phyloP scores from a whole-genome alignment of 495 filamentous ascomycete species.

The Cladorrhinum samala region DNA sequence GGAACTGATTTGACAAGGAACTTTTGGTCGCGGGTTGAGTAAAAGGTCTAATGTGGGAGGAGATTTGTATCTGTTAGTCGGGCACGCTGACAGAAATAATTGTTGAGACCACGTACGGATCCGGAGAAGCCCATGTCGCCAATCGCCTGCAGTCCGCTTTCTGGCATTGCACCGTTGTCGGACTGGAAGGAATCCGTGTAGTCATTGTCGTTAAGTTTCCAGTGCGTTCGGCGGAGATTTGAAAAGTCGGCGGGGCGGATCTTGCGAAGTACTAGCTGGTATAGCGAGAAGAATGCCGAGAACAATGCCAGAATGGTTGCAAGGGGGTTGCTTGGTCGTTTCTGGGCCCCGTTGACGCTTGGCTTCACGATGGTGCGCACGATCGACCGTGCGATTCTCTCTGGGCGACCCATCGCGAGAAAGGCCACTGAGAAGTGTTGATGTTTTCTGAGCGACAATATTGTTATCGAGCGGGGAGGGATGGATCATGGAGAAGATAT shows the following conservation, averaged over 20 bases:
- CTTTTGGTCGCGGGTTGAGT: slow-evolving; percentile 52
- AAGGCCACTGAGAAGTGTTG: not conserved
- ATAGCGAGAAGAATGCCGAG: slow-evolving; percentile 32
- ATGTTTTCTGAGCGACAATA: not conserved
- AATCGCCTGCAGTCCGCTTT: slow-evolving; percentile 24
- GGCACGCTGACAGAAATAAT: not conserved
- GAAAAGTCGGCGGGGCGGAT: slow-evolving; percentile 35
- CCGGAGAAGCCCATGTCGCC: slow-evolving; percentile 34
- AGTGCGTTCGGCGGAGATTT: slow-evolving; percentile 25
- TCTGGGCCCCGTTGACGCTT: slow-evolving; percentile 13
- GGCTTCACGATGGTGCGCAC: slow-evolving; percentile 31
- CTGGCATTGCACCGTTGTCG: slow-evolving; percentile 4
- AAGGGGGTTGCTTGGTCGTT: slow-evolving; percentile 10
- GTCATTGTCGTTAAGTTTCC: slow-evolving; percentile 22
- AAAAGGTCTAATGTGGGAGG: no score
- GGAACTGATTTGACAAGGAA: slow-evolving; percentile 64
- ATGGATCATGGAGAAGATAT: no score
- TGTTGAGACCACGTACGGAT: slow-evolving; percentile 15
- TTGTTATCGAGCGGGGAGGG: no score
- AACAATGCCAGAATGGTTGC: slow-evolving; percentile 24
- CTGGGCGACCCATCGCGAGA: slow-evolving; percentile 22
- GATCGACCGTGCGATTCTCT: slow-evolving; percentile 28
- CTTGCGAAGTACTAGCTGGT: slow-evolving; percentile 31
- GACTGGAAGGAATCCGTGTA: slow-evolving; percentile 24
- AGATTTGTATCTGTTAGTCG: not conserved